Percentiles rank a stretch among this genome's conserved stretches.
Conservation (phyloP, 1,139 yeast species). For the Hanseniaspora gamundiae region DNA sequence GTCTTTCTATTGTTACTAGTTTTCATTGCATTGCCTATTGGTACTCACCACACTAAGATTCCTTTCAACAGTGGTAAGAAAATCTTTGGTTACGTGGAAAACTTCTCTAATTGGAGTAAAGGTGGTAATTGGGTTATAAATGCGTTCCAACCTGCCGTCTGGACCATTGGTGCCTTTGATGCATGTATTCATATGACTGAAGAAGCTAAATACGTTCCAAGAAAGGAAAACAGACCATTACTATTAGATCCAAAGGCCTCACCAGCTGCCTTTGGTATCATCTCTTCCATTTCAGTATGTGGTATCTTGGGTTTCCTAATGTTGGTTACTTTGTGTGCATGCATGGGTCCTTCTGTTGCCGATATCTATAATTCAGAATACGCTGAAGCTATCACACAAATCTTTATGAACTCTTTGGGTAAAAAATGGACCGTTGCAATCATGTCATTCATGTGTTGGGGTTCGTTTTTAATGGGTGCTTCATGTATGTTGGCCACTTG, state of each 20-base stretch:
- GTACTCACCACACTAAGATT: conserved; percentile 26
- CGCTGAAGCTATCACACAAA: conserved; percentile 54
- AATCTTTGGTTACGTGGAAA: conserved; percentile 46
- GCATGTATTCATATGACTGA: conserved; percentile 65
- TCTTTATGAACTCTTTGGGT: conserved; percentile 50
- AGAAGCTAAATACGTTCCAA: conserved; percentile 35
- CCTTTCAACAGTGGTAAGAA: conserved; percentile 30
- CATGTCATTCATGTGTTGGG: conserved; percentile 41
- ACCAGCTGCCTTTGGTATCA: conserved; percentile 54
- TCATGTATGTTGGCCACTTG: conserved; percentile 37
- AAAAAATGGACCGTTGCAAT: conserved; percentile 55
- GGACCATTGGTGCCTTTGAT: conserved; percentile 62
- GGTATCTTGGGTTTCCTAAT: conserved; percentile 51
- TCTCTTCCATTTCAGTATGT: conserved; percentile 43
- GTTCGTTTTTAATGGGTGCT: conserved; percentile 53
- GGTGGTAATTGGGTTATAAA: conserved; percentile 48
- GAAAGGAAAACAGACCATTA: conserved; percentile 3
- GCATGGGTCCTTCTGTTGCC: conserved; percentile 38
- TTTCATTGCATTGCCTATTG: conserved; percentile 54
- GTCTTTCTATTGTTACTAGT: conserved; percentile 41
- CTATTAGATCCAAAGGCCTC: conserved; percentile 34
- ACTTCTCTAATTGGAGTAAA: conserved; percentile 43
- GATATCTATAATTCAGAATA: conserved; percentile 32
- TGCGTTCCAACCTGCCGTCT: conserved; percentile 46
- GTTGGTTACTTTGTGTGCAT: conserved; percentile 40